Evolutionary conservation across 148 eudicot genomes (phyloP), one percentile per base, ranked within the genome.

Genomic region (Simmondsia chinensis): DNA sequence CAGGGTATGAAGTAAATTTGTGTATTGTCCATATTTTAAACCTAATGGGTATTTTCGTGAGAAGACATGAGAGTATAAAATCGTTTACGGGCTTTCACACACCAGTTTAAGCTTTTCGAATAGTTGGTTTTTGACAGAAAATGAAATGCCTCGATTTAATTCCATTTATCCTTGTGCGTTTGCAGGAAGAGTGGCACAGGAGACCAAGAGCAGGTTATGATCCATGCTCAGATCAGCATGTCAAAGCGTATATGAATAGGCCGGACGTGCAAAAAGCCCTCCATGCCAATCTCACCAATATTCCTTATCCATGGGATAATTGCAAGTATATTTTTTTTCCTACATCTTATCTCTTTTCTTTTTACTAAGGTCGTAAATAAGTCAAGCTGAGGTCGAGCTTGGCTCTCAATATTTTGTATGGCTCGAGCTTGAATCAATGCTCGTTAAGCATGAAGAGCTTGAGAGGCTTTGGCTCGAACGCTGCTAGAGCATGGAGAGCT

Each of bases 211-310:
- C 68, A 33, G 67, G 68, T 20, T 63, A 63, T 7, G 96, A 82
- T 48, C 87, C 91, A 17, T 86, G 96, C 46, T 40, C 51, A 46
- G 91, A 75, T 12, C 23, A 45, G 20, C 78, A 86, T 53, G 71
- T 71, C 2, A 19, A 36, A 30, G 68, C 68, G 3, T 86, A 86
- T 35, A 38, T 86, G 57, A 86, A 86, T 33, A 36, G 58, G 12
- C 81, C 71, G 1, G 73, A 75, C 18, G 96, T 86, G 25, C 96
- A 86, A 57, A 32, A 50, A 52, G 96, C 96, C n/a, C 60, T 86
- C 26, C 96, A 86, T 71, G 91, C 96, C 43, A 86, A 86, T 54
- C 73, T 75, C 20, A 78, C 96, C 26, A 73, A 70, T 4, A 52
- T 81, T 14, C 20, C 51, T 22, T 69, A 75, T 44, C 57, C 70